Evolutionary conservation across 2,329 filamentous ascomycete genomes (phyloP).

Genomic region (Colletotrichum plurivorum): DNA sequence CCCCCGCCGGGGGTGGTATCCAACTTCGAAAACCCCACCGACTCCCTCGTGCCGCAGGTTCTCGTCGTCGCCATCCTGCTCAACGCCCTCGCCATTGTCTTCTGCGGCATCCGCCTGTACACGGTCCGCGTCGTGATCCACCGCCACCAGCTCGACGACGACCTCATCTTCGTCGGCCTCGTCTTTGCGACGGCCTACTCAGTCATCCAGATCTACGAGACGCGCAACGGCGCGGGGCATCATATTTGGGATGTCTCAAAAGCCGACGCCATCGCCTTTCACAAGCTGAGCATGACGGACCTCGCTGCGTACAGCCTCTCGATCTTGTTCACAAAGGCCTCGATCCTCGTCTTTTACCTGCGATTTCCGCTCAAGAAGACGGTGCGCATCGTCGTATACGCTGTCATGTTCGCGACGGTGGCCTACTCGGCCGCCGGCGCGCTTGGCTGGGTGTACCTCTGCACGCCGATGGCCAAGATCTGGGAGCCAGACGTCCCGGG

Average conservation of each 20-base stretch:
- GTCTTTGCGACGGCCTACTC: conserved; percentile 34
- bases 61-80: conserved; percentile 30
- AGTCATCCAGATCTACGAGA: conserved; percentile 34
- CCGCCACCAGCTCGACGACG: conserved; percentile 33
- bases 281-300: conserved; percentile 37
- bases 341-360: conserved; percentile 43
- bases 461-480: conserved; percentile 34
- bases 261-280: conserved; percentile 20
- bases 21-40: conserved; percentile 30
- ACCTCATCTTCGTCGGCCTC: conserved; percentile 34
- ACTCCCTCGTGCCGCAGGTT: conserved; percentile 37
- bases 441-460: conserved; percentile 33
- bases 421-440: conserved; percentile 30
- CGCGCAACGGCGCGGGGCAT: conserved; percentile 27
- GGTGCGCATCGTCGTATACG: conserved; percentile 6
- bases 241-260: conserved; percentile 33
- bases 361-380: conserved; percentile 36
- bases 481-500: conserved; percentile 27
- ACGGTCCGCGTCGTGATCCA: conserved; percentile 31
- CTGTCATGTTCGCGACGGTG: conserved; percentile 33
- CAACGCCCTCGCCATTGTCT: conserved; percentile 34
- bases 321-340: conserved; percentile 43
- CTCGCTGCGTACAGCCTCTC: conserved; percentile 42
- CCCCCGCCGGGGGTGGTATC: conserved; percentile 29
- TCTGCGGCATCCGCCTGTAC: conserved; percentile 34